phyloP scores from a whole-genome alignment of 495 filamentous ascomycete genomes.

The Talaromyces borbonicus region DNA sequence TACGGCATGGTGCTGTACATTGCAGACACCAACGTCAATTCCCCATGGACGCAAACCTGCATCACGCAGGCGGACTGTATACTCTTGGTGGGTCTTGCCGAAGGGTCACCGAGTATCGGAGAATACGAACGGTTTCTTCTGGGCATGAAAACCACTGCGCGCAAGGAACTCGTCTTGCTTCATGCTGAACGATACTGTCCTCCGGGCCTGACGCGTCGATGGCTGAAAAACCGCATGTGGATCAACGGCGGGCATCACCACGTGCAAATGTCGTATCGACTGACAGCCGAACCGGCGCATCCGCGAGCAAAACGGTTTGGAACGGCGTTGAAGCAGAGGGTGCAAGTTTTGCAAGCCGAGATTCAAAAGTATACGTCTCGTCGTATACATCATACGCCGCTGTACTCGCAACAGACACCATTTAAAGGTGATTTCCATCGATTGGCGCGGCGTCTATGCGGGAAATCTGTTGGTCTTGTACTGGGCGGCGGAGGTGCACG shows the following conservation, averaged over 20 bases:
- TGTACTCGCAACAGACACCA: slow-evolving; percentile 83
- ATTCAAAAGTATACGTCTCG: slow-evolving; percentile 96
- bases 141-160: slow-evolving; percentile 92
- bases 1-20: slow-evolving; percentile 94
- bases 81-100: slow-evolving; percentile 81
- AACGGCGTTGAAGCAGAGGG: slow-evolving; percentile 79
- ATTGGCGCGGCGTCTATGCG: slow-evolving; percentile 80
- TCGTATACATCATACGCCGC: slow-evolving; percentile 70
- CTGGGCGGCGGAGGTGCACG: slow-evolving; percentile 88
- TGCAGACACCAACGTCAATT: slow-evolving; percentile 92
- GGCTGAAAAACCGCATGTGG: slow-evolving; percentile 92
- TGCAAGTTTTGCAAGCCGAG: slow-evolving; percentile 90
- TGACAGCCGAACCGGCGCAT: slow-evolving; percentile 67
- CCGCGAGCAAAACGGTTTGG: slow-evolving; percentile 69
- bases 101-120: slow-evolving; percentile 79
- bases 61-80: slow-evolving; percentile 95
- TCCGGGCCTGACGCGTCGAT: slow-evolving; percentile 72
- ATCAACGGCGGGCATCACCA: slow-evolving; percentile 99
- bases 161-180: slow-evolving; percentile 89
- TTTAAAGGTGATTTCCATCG: slow-evolving; percentile 97
- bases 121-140: slow-evolving; percentile 94
- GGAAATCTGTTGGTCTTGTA: slow-evolving; percentile 89
- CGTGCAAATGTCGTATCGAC: slow-evolving; percentile 87
- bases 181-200: slow-evolving; percentile 85
- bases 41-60: slow-evolving; percentile 97